Evolutionary conservation across 2,329 filamentous ascomycete species (phyloP), one percentile per base, ranked within the genome.

Genomic region (Paraconiothyrium brasiliense): DNA sequence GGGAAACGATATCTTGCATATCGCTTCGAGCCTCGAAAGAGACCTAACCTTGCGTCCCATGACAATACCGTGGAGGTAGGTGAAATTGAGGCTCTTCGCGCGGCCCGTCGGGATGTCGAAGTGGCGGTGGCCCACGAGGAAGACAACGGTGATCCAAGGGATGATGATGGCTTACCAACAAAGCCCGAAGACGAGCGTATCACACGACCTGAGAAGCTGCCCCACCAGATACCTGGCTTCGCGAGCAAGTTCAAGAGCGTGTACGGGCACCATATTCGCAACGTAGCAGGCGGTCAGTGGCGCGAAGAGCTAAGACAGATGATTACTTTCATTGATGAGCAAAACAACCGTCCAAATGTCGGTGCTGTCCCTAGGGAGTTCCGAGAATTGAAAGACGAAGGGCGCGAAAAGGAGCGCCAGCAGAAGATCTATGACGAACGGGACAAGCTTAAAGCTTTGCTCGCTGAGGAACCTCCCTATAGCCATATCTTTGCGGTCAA

Each of bases 211-310:
- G 35, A 41, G 3, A 22, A 22, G 14, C 50, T 54, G 4, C 35
- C 50, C 16, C 35, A 54, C n/a, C 11, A n/a, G 34, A 27, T 43
- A 1, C 2, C 11, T 4, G 50, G 37, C 2, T 41, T 41, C n/a
- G 50, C n/a, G 2, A n/a, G 13, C 2, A 30, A 14, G 35, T 34
- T 54, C 4, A 32, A 54, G 20, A 41, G 22, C 9, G 13, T 13
- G 7, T 60, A 60, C 27, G 58, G 44, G 11, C 51, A 60, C 16
- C 58, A 60, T 37, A 27, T 60, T 5, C 44, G 35, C 3, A 56
- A 56, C 24, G 44, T 56, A 5, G 58, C 58, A 9, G 35, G 48
- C 1, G 35, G 11, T 4, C 58, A 60, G 44, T 60, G 58, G 58
- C 35, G 58, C 2, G 37, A 51, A 13, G 51, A 60, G 27, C 34